These are phyloP conservation scores for Paecilomyces sp. DNA, from an alignment of 2,329 filamentous ascomycete species.

Conservation along the genomic window DNA sequence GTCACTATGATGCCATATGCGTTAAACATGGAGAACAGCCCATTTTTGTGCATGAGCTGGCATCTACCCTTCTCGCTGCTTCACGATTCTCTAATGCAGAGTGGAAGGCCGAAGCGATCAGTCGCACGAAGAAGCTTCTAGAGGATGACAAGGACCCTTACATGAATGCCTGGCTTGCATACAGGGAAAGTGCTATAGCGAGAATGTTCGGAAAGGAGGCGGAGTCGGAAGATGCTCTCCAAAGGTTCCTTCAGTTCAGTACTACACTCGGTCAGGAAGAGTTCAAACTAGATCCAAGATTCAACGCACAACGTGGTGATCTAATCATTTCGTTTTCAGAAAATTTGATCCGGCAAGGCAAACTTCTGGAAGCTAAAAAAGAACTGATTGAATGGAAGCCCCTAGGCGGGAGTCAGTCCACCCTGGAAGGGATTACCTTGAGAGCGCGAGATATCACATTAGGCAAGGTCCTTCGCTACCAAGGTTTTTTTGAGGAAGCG, in stretches of 20 bases:
- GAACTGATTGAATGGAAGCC: slow-evolving; percentile 6
- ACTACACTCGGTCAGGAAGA: background rate
- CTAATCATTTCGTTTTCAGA: slow-evolving; percentile 8
- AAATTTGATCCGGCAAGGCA: slow-evolving; percentile 7
- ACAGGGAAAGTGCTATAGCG: slow-evolving; percentile 3
- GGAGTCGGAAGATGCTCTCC: background rate
- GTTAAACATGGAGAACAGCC: background rate
- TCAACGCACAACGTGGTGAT: slow-evolving; percentile 8
- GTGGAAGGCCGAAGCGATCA: slow-evolving; percentile 1
- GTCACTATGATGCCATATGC: slow-evolving; percentile 1
- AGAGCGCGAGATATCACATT: slow-evolving; percentile 3
- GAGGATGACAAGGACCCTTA: slow-evolving; percentile 1
- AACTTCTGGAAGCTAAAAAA: slow-evolving; percentile 7
- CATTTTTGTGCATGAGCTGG: background rate
- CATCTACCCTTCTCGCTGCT: slow-evolving; percentile 1
- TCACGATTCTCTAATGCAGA: slow-evolving; percentile 1
- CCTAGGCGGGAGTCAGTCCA: slow-evolving; percentile 1
- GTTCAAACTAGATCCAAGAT: background rate
- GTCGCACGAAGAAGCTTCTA: slow-evolving; percentile 1
- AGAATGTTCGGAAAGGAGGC: background rate
- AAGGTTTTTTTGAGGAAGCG: slow-evolving; percentile 2
- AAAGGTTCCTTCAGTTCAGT: background rate
- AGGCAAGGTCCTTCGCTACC: slow-evolving; percentile 5
- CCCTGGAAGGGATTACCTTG: slow-evolving; percentile 1
- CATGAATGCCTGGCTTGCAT: background rate